Base-by-base conservation (phyloP, 305 asterid genomes). In the Euphrasia arctica region DNA sequence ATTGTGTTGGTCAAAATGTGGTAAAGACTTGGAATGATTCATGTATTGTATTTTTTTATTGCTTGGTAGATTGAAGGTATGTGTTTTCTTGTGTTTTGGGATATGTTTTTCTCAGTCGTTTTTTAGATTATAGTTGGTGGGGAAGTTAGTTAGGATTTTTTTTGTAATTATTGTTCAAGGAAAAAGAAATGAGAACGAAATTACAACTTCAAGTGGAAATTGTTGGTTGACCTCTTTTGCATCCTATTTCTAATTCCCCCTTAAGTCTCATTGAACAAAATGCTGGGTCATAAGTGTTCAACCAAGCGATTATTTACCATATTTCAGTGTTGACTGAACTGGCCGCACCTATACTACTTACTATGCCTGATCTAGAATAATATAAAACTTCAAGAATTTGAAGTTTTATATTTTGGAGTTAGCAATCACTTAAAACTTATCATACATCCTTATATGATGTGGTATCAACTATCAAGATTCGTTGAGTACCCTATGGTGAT, bases 151-250 rank as follows among this genome's bases (percentile, higher is more conserved):
- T 67, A 7, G 49, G 9, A 7, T 59, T 51, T 36, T 12, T 47
- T 18, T 58, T 48, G 25, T 31, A 52, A 42, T 29, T 60, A 32
- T 63, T 63, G 57, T 32, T 13, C 56, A 48, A 45, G 65, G 73
- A 59, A 66, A 65, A 47, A 11, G 13, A 52, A 9, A 60, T 18
- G 47, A 36, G 41, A 72, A 70, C 12, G 18, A 47, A 41, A 32
- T 28, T 60, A 28, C 58, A 10, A 48, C 47, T 73, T 57, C 57
- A 18, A 58, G 27, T 60, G 58, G 70, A 73, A 75, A 60, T 70
- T 70, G 54, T 45, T 67, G 59, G 52, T 75, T 67, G 70, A 72
- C 74, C 72, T 55, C 36, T 48, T 60, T 54, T 60, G 50, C 54
- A 10, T 67, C 12, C 28, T 5, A 54, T 70, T 13, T 51, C 62